A percentile compares a stretch with the other conserved stretches of the same genome.
phyloP scores from a whole-genome alignment of 148 eudicot species.

The Amaranthus cruentus region DNA sequence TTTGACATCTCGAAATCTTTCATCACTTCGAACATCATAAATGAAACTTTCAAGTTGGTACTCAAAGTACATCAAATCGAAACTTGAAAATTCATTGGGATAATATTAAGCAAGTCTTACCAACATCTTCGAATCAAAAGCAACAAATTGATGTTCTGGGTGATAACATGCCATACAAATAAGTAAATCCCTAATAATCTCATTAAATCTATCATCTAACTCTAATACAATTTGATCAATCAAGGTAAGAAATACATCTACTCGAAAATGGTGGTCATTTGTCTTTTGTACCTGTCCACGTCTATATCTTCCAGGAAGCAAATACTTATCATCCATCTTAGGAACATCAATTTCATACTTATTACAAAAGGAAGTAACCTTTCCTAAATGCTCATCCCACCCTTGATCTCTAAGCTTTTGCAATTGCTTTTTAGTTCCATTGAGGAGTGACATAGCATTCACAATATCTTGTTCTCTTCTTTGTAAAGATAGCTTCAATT shows the following conservation, averaged over 20 bases:
- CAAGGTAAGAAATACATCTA: not conserved
- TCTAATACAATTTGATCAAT: not conserved
- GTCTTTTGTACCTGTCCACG: not conserved
- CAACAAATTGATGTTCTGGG: not conserved
- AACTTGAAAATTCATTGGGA: conserved; percentile 9
- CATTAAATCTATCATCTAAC: not conserved
- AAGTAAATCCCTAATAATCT: not conserved
- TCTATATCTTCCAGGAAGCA: not conserved
- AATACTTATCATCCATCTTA: not conserved
- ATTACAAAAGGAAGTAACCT: no score
- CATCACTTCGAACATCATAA: no score
- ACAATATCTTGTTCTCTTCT: no score
- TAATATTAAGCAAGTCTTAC: conserved; percentile 3
- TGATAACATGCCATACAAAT: not conserved
- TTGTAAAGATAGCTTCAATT: no score
- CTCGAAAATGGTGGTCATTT: not conserved
- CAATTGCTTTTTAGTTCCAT: no score
- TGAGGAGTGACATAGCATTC: no score
- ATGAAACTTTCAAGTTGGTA: not conserved
- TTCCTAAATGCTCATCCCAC: no score
- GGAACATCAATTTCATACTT: not conserved
- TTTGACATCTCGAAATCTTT: no score
- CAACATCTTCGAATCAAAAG: not conserved
- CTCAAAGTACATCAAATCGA: not conserved
- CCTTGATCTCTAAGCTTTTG: no score